Conservation (phyloP, 768 basidiomycete species). For the Paxillus ammoniavirescens region DNA sequence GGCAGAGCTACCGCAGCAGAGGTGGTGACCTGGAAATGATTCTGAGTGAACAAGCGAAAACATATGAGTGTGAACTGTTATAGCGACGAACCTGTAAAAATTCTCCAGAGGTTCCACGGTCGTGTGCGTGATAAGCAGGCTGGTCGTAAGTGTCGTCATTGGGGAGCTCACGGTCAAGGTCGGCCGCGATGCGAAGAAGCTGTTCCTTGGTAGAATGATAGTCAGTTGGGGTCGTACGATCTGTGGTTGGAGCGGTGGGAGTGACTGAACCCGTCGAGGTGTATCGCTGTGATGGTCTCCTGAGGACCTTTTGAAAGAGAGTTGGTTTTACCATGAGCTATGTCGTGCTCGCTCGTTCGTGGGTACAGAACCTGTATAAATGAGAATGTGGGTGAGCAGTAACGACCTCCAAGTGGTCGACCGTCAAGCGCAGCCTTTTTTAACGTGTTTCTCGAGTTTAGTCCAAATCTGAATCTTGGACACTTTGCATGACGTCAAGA, state of each 20-base stretch:
- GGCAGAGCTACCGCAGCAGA: background rate
- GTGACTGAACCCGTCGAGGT: constrained; percentile 21
- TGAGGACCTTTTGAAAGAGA: constrained; percentile 58
- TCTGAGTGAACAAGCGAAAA: constrained; percentile 5
- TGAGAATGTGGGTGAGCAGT: background rate
- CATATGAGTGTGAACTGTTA: background rate
- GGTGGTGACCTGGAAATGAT: background rate
- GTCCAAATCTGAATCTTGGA: constrained; percentile 2
- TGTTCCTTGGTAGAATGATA: constrained; percentile 53
- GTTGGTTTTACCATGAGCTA: constrained; percentile 52
- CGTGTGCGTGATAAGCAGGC: constrained; percentile 1
- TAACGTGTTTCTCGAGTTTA: constrained; percentile 4
- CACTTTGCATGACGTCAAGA: constrained; percentile 1
- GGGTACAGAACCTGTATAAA: background rate
- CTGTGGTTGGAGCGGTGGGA: background rate
- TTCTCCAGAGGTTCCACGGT: constrained; percentile 13
- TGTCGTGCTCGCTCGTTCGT: background rate
- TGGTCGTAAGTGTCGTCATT: background rate
- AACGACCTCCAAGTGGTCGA: background rate
- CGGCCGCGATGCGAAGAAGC: constrained; percentile 46
- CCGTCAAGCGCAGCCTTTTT: background rate
- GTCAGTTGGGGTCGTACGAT: constrained; percentile 31
- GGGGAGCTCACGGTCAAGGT: constrained; percentile 1
- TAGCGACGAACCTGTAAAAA: constrained; percentile 18
- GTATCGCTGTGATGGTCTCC: constrained; percentile 65